phyloP scores from a whole-genome alignment of 2,329 filamentous ascomycete species.

The Parastagonospora avenae region DNA sequence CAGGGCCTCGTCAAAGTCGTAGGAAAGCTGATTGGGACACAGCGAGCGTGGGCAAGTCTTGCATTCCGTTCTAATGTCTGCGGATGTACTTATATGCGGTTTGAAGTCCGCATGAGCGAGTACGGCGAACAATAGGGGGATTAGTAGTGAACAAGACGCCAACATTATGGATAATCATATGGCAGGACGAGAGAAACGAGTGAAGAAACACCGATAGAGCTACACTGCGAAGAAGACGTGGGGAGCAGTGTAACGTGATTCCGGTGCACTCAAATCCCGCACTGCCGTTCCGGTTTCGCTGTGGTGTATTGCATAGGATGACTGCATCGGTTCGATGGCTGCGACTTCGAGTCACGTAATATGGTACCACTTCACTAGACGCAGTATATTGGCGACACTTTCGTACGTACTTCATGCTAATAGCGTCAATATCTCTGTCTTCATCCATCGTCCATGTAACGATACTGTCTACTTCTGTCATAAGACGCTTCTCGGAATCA shows the following conservation, averaged over 20 bases:
- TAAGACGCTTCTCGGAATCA: too few relatives aligned
- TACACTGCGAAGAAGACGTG: neutral
- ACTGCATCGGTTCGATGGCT: constrained; percentile 1
- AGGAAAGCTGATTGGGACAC: constrained; percentile 29
- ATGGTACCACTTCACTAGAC: constrained; percentile 2
- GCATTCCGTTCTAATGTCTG: constrained; percentile 37
- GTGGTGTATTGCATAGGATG: neutral
- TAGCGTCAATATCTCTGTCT: too few relatives aligned
- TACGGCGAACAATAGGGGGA: neutral
- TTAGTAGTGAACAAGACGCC: neutral
- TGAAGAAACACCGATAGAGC: neutral
- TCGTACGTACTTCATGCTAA: neutral
- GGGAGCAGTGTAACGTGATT: neutral
- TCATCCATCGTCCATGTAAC: too few relatives aligned
- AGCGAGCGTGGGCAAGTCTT: constrained; percentile 39
- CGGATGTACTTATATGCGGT: constrained; percentile 23
- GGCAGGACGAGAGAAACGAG: constrained; percentile 2
- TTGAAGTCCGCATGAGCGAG: constrained; percentile 5
- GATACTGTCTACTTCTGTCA: too few relatives aligned
- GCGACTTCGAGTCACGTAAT: neutral
- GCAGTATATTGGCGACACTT: neutral
- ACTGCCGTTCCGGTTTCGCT: neutral
- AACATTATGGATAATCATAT: constrained; percentile 5
- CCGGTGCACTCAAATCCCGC: neutral
- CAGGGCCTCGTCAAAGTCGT: constrained; percentile 17